phyloP scores from a whole-genome alignment of 768 basidiomycete species.

The Trametes cingulata region DNA sequence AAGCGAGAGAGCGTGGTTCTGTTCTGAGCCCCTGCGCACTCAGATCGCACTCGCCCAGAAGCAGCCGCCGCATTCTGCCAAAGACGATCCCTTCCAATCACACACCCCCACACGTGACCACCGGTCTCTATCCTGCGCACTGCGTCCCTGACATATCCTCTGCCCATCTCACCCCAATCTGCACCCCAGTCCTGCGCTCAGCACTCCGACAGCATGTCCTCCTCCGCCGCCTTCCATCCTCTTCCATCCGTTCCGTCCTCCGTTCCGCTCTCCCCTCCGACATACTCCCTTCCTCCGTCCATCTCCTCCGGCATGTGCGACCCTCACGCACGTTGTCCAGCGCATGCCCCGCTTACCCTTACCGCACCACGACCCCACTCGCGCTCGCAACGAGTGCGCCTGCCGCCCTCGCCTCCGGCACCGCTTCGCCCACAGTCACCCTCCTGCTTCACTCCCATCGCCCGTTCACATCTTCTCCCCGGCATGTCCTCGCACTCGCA shows the following conservation, averaged over 20 bases:
- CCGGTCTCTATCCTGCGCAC: conserved; percentile 6
- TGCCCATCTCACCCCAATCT: background rate
- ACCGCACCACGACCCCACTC: conserved; percentile 5
- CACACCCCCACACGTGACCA: conserved; percentile 6
- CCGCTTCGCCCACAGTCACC: no score
- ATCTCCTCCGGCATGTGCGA: background rate
- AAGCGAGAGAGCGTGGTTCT: background rate
- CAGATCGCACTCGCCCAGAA: background rate
- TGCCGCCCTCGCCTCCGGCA: background rate
- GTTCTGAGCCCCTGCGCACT: background rate
- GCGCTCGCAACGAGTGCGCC: conserved; percentile 13
- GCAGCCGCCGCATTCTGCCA: background rate
- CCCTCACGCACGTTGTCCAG: background rate
- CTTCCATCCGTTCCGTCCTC: conserved; percentile 7
- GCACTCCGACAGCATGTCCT: background rate
- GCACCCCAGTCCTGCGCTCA: background rate
- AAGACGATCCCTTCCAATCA: conserved; percentile 14
- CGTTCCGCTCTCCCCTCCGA: conserved; percentile 8
- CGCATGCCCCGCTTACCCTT: background rate
- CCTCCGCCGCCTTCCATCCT: background rate
- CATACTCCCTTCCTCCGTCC: conserved; percentile 1
- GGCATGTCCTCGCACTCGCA: background rate
- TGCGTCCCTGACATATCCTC: background rate
- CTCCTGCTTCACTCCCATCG: background rate
- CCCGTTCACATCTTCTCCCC: background rate